Conservation (phyloP, 2,329 filamentous ascomycete genomes). For the Thelonectria rubi region DNA sequence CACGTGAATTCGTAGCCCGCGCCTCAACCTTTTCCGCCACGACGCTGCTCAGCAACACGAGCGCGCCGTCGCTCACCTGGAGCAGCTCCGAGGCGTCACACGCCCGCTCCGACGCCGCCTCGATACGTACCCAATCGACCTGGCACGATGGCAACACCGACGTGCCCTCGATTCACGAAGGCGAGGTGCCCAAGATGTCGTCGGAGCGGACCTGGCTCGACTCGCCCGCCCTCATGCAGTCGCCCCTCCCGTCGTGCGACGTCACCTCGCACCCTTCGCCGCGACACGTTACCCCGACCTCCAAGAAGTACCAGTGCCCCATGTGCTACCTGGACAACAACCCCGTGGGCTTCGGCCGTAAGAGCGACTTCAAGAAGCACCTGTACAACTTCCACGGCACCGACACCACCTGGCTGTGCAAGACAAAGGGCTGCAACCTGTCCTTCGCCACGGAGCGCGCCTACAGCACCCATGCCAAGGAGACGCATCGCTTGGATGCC, state of each 20-base stretch:
- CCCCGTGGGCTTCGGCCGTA: slow-evolving; percentile 56
- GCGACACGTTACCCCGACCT: slow-evolving; percentile 49
- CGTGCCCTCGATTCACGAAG: slow-evolving; percentile 47
- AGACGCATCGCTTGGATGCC: slow-evolving; percentile 53
- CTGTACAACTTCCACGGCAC: slow-evolving; percentile 58
- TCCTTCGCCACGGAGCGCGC: slow-evolving; percentile 57
- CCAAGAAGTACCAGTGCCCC: slow-evolving; percentile 56
- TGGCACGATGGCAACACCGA: slow-evolving; percentile 49
- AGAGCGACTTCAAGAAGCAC: slow-evolving; percentile 60
- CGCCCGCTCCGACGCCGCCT: slow-evolving; percentile 51
- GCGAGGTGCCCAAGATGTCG: slow-evolving; percentile 45
- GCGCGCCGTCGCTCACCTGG: slow-evolving; percentile 53
- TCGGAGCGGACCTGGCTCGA: slow-evolving; percentile 52
- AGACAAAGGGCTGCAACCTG: slow-evolving; percentile 52
- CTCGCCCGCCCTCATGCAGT: slow-evolving; percentile 50
- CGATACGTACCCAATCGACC: slow-evolving; percentile 51
- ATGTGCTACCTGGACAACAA: slow-evolving; percentile 58
- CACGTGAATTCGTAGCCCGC: slow-evolving; percentile 45
- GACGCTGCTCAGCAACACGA: slow-evolving; percentile 52
- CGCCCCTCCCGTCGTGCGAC: slow-evolving; percentile 46
- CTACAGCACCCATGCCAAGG: slow-evolving; percentile 56
- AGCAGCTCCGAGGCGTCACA: slow-evolving; percentile 53
- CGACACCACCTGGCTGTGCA: slow-evolving; percentile 55
- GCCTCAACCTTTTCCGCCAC: slow-evolving; percentile 52
- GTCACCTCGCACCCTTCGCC: slow-evolving; percentile 50